Evolutionary conservation across 495 filamentous ascomycete species (phyloP).

Genomic region (Penicillium silybi): DNA sequence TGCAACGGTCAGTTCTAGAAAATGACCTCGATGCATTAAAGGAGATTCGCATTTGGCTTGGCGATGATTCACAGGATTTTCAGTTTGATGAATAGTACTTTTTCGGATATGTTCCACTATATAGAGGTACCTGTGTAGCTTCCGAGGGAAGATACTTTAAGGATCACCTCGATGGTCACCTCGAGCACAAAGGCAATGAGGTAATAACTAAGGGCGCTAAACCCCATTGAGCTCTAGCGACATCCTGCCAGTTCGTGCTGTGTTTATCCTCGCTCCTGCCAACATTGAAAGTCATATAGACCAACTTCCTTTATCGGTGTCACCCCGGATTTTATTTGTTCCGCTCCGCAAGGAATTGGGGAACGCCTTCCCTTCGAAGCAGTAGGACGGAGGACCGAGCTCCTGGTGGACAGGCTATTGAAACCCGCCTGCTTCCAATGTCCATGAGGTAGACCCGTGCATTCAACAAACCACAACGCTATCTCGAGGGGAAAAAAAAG

Average conservation of each 20-base stretch:
- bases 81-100: no score
- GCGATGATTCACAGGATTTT: no score
- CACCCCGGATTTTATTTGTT: not conserved
- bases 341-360: not conserved
- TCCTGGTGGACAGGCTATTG: conserved; percentile 3
- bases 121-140: no score
- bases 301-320: not conserved
- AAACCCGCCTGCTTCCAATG: conserved; percentile 1
- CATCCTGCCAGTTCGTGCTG: conserved; percentile 11
- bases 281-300: not conserved
- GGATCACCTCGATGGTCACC: no score
- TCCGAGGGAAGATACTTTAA: not conserved
- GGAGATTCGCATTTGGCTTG: no score
- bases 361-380: not conserved
- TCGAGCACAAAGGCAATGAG: not conserved
- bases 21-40: no score
- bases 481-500: not conserved
- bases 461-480: not conserved
- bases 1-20: no score
- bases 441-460: not conserved
- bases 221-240: conserved; percentile 9
- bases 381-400: not conserved
- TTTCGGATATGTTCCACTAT: no score
- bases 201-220: conserved; percentile 4
- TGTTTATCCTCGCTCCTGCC: conserved; percentile 13